Evolutionary conservation across 2,329 filamentous ascomycete species (phyloP).

Genomic region (Neonectria coccinea): DNA sequence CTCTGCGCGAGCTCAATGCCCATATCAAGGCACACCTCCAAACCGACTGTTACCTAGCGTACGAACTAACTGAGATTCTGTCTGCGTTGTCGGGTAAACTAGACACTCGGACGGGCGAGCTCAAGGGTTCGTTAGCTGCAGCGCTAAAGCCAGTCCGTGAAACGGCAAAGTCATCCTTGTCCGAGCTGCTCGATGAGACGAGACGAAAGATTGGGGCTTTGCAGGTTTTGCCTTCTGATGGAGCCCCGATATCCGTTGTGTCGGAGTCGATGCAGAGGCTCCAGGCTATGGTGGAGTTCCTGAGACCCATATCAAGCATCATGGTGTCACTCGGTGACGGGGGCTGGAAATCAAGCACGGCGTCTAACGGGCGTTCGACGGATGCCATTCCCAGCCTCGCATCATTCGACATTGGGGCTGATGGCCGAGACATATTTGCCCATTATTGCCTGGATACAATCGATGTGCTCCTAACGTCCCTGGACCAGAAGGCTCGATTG

Average conservation of each 20-base stretch:
- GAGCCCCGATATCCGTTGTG: constrained; percentile 80
- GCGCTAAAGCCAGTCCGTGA: constrained; percentile 90
- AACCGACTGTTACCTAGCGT: constrained; percentile 94
- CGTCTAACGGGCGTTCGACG: constrained; percentile 65
- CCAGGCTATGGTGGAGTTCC: constrained; percentile 87
- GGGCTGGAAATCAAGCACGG: constrained; percentile 77
- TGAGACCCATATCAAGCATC: constrained; percentile 87
- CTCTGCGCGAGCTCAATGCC: constrained; percentile 86
- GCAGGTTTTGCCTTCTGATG: constrained; percentile 79
- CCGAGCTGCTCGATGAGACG: constrained; percentile 86
- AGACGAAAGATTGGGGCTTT: constrained; percentile 75
- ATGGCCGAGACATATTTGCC: constrained; percentile 87
- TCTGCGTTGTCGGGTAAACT: constrained; percentile 82
- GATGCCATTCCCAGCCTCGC: constrained; percentile 77
- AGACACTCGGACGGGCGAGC: constrained; percentile 84
- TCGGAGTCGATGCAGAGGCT: constrained; percentile 87
- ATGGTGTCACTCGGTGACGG: constrained; percentile 93
- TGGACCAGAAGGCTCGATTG: constrained; percentile 79
- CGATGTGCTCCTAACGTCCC: constrained; percentile 78
- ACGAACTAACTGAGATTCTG: constrained; percentile 93
- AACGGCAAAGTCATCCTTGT: constrained; percentile 87
- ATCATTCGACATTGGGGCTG: constrained; percentile 88
- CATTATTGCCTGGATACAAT: constrained; percentile 93
- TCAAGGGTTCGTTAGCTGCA: constrained; percentile 85
- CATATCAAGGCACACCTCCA: constrained; percentile 88